These are phyloP conservation scores for Lodderomyces parapsilosis DNA, from an alignment of 1,139 yeast species.

Conservation along the genomic window DNA sequence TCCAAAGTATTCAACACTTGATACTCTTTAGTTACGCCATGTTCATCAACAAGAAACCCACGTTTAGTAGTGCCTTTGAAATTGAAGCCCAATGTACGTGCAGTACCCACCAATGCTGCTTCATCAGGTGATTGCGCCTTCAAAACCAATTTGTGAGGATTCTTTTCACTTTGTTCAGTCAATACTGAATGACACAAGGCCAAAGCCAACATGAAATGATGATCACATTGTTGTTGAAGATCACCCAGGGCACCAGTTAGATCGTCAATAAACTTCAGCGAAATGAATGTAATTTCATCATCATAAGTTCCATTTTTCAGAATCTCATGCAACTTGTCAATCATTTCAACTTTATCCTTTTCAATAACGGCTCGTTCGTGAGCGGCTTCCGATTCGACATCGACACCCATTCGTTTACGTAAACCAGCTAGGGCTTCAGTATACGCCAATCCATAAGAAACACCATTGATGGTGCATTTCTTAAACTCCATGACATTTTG, in stretches of 20 bases:
- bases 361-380: slow-evolving; percentile 39
- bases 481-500: slow-evolving; percentile 63
- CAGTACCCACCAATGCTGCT: slow-evolving; percentile 61
- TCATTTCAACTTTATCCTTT: slow-evolving; percentile 41
- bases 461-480: slow-evolving; percentile 56
- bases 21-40: slow-evolving; percentile 44
- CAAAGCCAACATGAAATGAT: slow-evolving; percentile 51
- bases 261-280: slow-evolving; percentile 45
- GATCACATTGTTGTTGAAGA: slow-evolving; percentile 37
- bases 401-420: slow-evolving; percentile 54
- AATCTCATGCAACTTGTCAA: slow-evolving; percentile 21
- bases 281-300: slow-evolving; percentile 49
- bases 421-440: slow-evolving; percentile 63
- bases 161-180: slow-evolving; percentile 44
- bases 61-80: slow-evolving; percentile 48
- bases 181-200: slow-evolving; percentile 63
- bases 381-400: slow-evolving; percentile 47
- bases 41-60: slow-evolving; percentile 42
- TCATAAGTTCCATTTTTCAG: slow-evolving; percentile 26
- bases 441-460: slow-evolving; percentile 57
- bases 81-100: slow-evolving; percentile 53
- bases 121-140: slow-evolving; percentile 69
- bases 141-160: slow-evolving; percentile 35
- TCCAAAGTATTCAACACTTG: slow-evolving; percentile 52
- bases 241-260: slow-evolving; percentile 28